phyloP scores from a whole-genome alignment of 1,139 yeast genomes.

The Meyerozyma smithsonii region DNA sequence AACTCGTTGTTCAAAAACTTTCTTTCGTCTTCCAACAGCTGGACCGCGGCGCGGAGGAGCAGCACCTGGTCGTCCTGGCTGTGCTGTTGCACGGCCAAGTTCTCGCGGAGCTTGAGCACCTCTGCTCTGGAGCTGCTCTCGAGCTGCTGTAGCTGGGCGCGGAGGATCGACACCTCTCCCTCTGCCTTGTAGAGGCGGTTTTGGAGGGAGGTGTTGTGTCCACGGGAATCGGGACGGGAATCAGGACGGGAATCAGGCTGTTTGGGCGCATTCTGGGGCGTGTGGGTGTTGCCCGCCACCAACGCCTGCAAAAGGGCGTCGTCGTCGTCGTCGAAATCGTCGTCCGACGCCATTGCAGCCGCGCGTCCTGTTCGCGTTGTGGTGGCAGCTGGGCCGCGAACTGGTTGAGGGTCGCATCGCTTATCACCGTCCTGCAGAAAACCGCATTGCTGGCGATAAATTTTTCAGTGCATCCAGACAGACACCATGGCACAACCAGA shows the following conservation, averaged over 20 bases:
- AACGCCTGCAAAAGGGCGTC: conserved; percentile 24
- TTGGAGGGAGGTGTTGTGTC: not conserved
- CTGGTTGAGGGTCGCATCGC: conserved; percentile 1
- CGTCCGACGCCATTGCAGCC: conserved; percentile 14
- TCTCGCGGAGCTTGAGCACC: conserved; percentile 34
- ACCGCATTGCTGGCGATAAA: not conserved
- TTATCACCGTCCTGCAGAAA: not conserved
- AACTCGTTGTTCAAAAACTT: conserved; percentile 52
- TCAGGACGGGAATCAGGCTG: not conserved
- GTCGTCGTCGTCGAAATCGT: conserved; percentile 39
- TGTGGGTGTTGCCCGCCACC: not conserved
- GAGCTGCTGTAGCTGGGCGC: conserved; percentile 55
- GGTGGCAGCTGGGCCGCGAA: no score
- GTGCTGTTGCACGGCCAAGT: conserved; percentile 24
- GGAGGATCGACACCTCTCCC: conserved; percentile 74
- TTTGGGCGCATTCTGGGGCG: not conserved
- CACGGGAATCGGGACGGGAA: not conserved
- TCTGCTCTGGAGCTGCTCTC: conserved; percentile 43
- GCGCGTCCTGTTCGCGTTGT: not conserved
- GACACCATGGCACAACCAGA: conserved; percentile 20
- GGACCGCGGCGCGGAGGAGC: conserved; percentile 41
- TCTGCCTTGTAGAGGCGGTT: conserved; percentile 43
- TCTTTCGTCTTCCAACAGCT: conserved; percentile 64
- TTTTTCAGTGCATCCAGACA: conserved; percentile 6
- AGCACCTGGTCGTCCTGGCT: conserved; percentile 39